Base-by-base conservation (phyloP, 2,329 filamentous ascomycete species). In the Phaeosphaeriaceae sp. region DNA sequence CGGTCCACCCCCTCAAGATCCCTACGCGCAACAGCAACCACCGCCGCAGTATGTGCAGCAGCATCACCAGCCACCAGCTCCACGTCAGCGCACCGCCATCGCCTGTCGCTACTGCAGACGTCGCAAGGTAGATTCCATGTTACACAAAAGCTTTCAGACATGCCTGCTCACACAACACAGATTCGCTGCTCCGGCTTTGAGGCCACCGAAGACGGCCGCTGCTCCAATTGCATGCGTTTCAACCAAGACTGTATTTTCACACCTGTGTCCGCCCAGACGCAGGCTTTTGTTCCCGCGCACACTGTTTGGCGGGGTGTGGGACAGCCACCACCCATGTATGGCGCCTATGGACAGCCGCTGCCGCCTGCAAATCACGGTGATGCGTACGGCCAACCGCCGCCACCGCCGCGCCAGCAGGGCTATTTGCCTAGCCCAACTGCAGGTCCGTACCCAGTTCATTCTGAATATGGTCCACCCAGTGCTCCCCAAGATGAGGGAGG, bases 191-290 rank as follows among this genome's bases (percentile, higher is more conserved):
- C 89, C 3, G 89, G 89, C 25, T 92, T 91, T 73, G 89, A 91
- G 69, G 86, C 85, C 56, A 90, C 88, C 41, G 86, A 88, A 41
- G 88, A 91, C 75, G 89, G 89, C 58, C 86, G 88, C 59, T 92
- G 89, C 81, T 86, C 84, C 70, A 91, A 91, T 75, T 92, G 89
- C 73, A 83, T 88, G 63, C 83, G 89, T 48, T 92, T 91, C 79
- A 89, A 89, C 64, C 89, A 91, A 76, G 88, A 91, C 73, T 92
- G 89, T 78, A 87, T 92, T 77, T 92, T 92, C 77, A 91, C 89
- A 1, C 89, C 89, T 2, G 89, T 92, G 22, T 91, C 88, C 3
- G 89, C 88, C 11, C 89, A 91, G 77, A 87, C 88, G 9, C 89
- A 91, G 75, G 89, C 89, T 11, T 91, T 91, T 70, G 89, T 91